Conservation (phyloP, 768 basidiomycete species). For the Auriscalpium microsporum region DNA sequence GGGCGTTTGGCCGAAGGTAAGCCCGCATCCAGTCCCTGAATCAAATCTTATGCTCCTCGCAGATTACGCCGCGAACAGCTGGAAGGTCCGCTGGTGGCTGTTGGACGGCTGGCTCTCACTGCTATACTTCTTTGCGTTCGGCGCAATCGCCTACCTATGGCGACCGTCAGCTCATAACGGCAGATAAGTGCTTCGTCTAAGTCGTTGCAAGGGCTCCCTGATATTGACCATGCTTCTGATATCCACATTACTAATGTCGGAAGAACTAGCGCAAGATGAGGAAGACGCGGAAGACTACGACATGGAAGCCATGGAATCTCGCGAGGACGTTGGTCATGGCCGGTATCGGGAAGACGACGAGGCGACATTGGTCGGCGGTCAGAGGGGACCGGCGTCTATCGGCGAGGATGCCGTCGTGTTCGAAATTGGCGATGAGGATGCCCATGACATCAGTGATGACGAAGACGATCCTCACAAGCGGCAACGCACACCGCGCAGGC, state of each 20-base stretch:
- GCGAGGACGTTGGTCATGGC: conserved; percentile 27
- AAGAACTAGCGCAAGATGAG: conserved; percentile 92
- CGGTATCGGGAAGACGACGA: conserved; percentile 51
- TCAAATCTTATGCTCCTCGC: not conserved
- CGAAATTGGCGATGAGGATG: conserved; percentile 84
- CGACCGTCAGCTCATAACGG: conserved; percentile 85
- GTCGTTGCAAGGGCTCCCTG: not conserved
- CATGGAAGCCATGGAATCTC: conserved; percentile 61
- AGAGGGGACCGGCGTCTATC: conserved; percentile 38
- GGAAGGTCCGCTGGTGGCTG: conserved; percentile 91
- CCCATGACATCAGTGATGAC: conserved; percentile 45
- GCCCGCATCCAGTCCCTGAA: conserved; percentile 1
- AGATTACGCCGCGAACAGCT: conserved; percentile 91
- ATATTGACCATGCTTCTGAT: conserved; percentile 21
- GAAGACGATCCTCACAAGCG: conserved; percentile 35
- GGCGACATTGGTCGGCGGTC: conserved; percentile 61
- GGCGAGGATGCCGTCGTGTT: conserved; percentile 75
- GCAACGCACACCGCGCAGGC: conserved; percentile 47
- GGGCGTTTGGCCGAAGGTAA: conserved; percentile 84
- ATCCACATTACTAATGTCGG: conserved; percentile 84
- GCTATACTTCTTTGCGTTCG: conserved; percentile 69
- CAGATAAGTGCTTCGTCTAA: conserved; percentile 49
- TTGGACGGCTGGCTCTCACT: conserved; percentile 91
- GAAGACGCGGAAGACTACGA: conserved; percentile 92
- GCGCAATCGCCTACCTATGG: conserved; percentile 83